These are phyloP conservation scores for Penicillium verrucosum DNA, from an alignment of 2,329 filamentous ascomycete genomes.

Conservation along the genomic window DNA sequence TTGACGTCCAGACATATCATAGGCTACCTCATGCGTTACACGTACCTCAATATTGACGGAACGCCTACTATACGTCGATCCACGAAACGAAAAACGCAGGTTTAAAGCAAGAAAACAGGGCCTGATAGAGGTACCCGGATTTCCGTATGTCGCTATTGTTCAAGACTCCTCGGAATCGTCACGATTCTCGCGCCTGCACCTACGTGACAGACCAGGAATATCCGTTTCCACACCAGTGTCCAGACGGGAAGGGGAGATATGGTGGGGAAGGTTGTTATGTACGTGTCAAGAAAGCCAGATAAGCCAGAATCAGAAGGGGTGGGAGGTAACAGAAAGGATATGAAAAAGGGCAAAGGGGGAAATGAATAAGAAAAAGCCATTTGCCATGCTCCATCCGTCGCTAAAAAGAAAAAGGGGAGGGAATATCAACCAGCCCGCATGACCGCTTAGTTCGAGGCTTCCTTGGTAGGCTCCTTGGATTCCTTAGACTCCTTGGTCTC, in stretches of 20 bases:
- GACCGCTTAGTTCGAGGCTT: conserved; percentile 10
- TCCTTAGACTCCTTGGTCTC: conserved; percentile 3
- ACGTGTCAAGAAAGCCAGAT: conserved; percentile 12
- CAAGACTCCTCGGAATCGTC: conserved; percentile 8
- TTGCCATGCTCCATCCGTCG: conserved; percentile 29
- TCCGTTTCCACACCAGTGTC: conserved; percentile 1
- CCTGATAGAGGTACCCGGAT: conserved; percentile 12
- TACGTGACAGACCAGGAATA: conserved; percentile 10
- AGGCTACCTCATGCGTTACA: not conserved
- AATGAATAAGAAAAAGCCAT: conserved; percentile 23
- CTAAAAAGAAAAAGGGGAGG: conserved; percentile 21
- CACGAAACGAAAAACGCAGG: not conserved
- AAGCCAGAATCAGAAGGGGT: not conserved
- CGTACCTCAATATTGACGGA: not conserved
- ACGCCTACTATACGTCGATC: not conserved
- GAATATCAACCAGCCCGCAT: conserved; percentile 10
- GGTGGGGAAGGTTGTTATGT: conserved; percentile 13
- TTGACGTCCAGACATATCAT: not conserved
- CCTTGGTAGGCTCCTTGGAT: conserved; percentile 3
- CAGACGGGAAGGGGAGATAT: not conserved
- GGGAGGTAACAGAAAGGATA: conserved; percentile 4
- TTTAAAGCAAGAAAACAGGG: not conserved
- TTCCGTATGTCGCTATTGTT: conserved; percentile 12
- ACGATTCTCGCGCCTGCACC: conserved; percentile 12
- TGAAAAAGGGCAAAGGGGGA: conserved; percentile 8